Conservation (phyloP, 768 basidiomycete genomes). For the Tulasnella sp. region DNA sequence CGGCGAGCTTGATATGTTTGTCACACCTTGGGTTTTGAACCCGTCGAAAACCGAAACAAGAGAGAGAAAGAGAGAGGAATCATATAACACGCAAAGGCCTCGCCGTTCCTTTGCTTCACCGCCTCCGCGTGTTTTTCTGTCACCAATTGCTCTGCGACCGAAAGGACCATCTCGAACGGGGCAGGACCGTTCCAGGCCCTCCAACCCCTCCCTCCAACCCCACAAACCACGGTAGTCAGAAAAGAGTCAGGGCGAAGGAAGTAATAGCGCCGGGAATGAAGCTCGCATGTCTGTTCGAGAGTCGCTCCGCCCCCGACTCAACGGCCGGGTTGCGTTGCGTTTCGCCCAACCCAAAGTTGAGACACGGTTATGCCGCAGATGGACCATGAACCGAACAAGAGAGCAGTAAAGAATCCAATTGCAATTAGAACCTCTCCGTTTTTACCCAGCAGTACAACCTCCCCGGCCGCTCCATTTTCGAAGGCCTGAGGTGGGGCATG, state of each 20-base stretch:
- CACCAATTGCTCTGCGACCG: too few relatives aligned
- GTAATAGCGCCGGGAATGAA: not conserved
- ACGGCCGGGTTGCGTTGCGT: too few relatives aligned
- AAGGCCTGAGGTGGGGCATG: not conserved
- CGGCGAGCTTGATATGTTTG: not conserved
- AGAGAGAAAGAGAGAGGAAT: too few relatives aligned
- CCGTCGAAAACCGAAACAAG: too few relatives aligned
- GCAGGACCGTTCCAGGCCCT: not conserved
- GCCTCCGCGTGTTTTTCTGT: not conserved
- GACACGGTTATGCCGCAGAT: not conserved
- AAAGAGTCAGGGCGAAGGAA: not conserved
- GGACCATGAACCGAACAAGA: not conserved
- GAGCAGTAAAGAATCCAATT: not conserved
- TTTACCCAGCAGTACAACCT: not conserved
- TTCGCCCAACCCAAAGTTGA: not conserved
- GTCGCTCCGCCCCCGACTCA: too few relatives aligned
- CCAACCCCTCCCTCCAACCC: not conserved
- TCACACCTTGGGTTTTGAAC: not conserved
- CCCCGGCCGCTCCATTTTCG: not conserved
- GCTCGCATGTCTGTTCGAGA: not conserved
- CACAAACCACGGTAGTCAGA: not conserved
- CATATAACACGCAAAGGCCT: not conserved
- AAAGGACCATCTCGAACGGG: not conserved
- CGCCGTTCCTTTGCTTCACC: not conserved
- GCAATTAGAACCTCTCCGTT: not conserved